Percentiles rank a stretch among this genome's conserved stretches.
Conservation (phyloP, 1,139 yeast species). For the Schwanniomyces etchellsii region DNA sequence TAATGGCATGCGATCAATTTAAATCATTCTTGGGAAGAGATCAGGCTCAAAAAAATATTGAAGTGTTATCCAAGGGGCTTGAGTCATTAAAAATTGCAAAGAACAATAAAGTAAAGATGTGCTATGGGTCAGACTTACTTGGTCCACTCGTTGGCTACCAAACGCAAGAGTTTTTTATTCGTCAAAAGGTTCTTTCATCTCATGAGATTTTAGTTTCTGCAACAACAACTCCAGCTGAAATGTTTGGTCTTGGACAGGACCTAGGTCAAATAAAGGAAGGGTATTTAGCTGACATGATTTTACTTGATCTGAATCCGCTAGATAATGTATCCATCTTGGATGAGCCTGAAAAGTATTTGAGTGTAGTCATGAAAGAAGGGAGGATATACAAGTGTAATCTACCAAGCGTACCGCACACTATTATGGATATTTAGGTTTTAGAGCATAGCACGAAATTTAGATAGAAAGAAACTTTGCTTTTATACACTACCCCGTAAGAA, state of each 20-base stretch:
- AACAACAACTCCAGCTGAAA: slow-evolving; percentile 16
- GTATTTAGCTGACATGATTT: slow-evolving; percentile 14
- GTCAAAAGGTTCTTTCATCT: slow-evolving; percentile 12
- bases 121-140: slow-evolving; percentile 16
- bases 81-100: slow-evolving; percentile 13
- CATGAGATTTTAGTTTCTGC: slow-evolving; percentile 16
- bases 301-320: slow-evolving; percentile 14
- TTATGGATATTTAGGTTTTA: neutral
- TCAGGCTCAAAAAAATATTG: slow-evolving; percentile 11
- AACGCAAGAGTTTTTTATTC: slow-evolving; percentile 15
- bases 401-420: neutral
- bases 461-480: no score
- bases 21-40: slow-evolving; percentile 10
- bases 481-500: no score
- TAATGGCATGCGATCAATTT: slow-evolving; percentile 17
- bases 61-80: slow-evolving; percentile 14
- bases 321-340: slow-evolving; percentile 13
- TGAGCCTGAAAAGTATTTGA: slow-evolving; percentile 14
- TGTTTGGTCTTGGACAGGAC: slow-evolving; percentile 8
- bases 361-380: slow-evolving; percentile 15
- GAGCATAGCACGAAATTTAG: no score
- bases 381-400: slow-evolving; percentile 16
- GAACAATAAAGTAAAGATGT: slow-evolving; percentile 12
- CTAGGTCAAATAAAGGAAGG: slow-evolving; percentile 16
- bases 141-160: slow-evolving; percentile 16